These are phyloP conservation scores for Pseudozyma sp. DNA, from an alignment of 1,284 basidiomycete genomes.

Conservation along the genomic window DNA sequence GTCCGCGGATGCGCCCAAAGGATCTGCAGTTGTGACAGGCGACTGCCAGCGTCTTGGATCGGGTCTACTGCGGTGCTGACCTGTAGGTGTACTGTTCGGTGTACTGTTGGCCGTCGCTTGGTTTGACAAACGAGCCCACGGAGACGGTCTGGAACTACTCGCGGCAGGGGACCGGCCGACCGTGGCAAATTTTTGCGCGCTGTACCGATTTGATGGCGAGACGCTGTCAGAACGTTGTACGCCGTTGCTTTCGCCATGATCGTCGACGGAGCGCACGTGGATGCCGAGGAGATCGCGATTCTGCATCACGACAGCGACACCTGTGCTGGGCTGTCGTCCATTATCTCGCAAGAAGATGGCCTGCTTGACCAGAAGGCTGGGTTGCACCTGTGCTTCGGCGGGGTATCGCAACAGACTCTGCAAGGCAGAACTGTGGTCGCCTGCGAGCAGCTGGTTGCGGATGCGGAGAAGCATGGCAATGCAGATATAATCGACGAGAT, in stretches of 20 bases:
- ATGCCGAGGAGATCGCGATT: conserved; percentile 52
- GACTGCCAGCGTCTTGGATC: conserved; percentile 16
- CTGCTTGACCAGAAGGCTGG: conserved; percentile 45
- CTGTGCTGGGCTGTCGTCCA: conserved; percentile 37
- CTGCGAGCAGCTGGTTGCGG: conserved; percentile 55
- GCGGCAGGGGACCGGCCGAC: conserved; percentile 28
- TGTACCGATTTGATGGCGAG: conserved; percentile 10
- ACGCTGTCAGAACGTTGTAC: not conserved
- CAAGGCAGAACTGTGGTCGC: conserved; percentile 55
- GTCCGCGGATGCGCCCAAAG: conserved; percentile 16
- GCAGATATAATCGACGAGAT: conserved; percentile 61
- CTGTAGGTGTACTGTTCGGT: not conserved
- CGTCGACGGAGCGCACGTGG: conserved; percentile 11
- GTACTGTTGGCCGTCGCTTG: conserved; percentile 2
- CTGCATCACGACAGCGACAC: conserved; percentile 50
- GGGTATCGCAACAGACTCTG: conserved; percentile 57
- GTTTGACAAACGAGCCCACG: conserved; percentile 23
- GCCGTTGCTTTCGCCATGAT: not conserved
- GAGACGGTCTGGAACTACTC: conserved; percentile 12
- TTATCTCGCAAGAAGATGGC: conserved; percentile 39
- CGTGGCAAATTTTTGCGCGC: conserved; percentile 35
- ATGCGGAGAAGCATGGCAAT: conserved; percentile 64
- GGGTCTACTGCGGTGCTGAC: not conserved
- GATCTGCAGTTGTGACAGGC: conserved; percentile 7
- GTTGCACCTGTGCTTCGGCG: conserved; percentile 21